Base-by-base conservation (phyloP, 1,284 basidiomycete genomes). In the Coriolopsis trogii region DNA sequence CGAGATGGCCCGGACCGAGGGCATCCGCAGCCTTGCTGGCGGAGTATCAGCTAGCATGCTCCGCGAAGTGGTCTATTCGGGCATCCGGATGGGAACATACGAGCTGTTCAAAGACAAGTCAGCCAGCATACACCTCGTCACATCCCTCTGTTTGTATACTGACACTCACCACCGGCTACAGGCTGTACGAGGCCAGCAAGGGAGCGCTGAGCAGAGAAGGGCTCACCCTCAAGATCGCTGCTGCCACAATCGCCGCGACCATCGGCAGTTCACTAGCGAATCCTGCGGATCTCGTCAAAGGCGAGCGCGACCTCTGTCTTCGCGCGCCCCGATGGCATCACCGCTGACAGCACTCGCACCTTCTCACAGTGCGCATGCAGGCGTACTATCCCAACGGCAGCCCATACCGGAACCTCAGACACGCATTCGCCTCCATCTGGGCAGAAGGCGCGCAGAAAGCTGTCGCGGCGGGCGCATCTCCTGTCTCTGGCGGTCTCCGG, bases 31-130 rank as follows among this genome's bases (percentile, higher is more conserved):
- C 53, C 62, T 74, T 13, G 66, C 64, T 60, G 68, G 64, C 23
- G 72, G 72, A 13, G 59, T 72, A 21, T 65, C 65, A 18, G 72
- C 72, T 25, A 71, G 70, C 51, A 69, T 72, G 67, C 58, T 71
- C 21, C 68, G 72, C 12, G 72, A 74, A 45, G 38, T 70, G 24
- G 62, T 67, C 12, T 74, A 74, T 49, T 73, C 72, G 0, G 70
- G 71, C 21, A 57, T 73, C 21, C 64, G 72, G 4, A 62, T 74
- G 37, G 72, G 72, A 5, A 66, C 71, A 16, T 74, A 74, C 55
- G 72, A 74, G 53, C 68, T 63, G 49, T 73, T 73, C 65, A 74
- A 74, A 56, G 70, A 72, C 55, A 60, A 60, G 70, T 74, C 28
- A 43, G 70, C 62, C 4, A 33, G 15, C 5, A 26, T n/a, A 10